Base-by-base conservation (phyloP, 352 stramenopile species). In the Pythium dissimile region DNA sequence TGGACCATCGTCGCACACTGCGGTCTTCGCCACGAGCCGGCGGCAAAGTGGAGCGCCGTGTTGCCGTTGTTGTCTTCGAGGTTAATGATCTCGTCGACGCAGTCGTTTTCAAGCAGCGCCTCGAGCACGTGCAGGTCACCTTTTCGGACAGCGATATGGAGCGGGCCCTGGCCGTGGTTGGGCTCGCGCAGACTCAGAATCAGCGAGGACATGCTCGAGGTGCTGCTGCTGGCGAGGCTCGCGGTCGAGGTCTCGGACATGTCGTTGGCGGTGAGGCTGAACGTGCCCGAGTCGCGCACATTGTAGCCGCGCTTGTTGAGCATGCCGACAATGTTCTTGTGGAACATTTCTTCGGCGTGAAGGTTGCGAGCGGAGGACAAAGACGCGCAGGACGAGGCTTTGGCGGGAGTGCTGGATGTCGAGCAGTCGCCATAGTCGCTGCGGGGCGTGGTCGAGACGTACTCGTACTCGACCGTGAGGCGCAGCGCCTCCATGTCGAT, bases 291-390 rank as follows among this genome's bases (percentile, higher is more conserved):
- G 52, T 89, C 82, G 38, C 77, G 73, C 49, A 93, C 71, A 56
- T 93, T 93, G 66, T 93, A 93, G 54, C 83, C 83, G 50, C 83
- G 79, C 52, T 88, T 89, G 63, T 93, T 93, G 35, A 93, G 70
- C 34, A 93, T 73, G 20, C 75, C 78, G 15, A 91, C 56, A 32
- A 93, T 72, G 52, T 74, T 91, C 32, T 72, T 72, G 43, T 89
- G 67, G 56, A 93, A 86, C 16, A 86, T 52, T 35, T 86, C 80
- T 46, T 89, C 79, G 0, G 77, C 59, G 32, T 63, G 75, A 30
- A 60, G 5, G 18, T 16, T 20, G 38, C 62, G 66, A 50, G 52
- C 30, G 13, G 52, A 38, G 3, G 39, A 31, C 12, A 15, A 16
- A 15, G 34, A 41, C 10, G 34, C n/a, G 34, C 34, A n/a, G n/a